Evolutionary conservation across 306 rosid species (phyloP).

Genomic region (Gynostemma pentaphyllum): DNA sequence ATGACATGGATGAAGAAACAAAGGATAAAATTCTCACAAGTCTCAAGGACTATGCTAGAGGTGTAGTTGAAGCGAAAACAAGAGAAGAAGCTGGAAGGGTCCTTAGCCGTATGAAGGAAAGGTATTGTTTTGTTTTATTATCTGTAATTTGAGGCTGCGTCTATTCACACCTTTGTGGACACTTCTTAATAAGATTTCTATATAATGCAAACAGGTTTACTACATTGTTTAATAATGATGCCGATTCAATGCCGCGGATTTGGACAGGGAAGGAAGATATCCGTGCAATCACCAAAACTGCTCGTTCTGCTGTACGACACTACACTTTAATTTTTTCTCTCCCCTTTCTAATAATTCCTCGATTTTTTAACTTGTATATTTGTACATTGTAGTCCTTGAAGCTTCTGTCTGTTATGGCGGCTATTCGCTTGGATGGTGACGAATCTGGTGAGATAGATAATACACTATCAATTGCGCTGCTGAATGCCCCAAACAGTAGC

Average conservation of each 20-base stretch:
- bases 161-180: not conserved
- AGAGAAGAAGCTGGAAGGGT: constrained; percentile 96
- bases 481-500: constrained; percentile 38
- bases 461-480: constrained; percentile 45
- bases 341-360: not conserved
- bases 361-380: not conserved
- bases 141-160: not conserved
- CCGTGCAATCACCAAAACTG: constrained; percentile 81
- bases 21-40: constrained; percentile 34
- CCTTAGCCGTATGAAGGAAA: constrained; percentile 85
- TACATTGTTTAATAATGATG: constrained; percentile 78
- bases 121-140: constrained; percentile 25
- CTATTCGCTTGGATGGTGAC: constrained; percentile 64
- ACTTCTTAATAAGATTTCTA: not conserved
- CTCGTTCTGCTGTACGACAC: constrained; percentile 70
- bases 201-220: constrained; percentile 55
- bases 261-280: constrained; percentile 95
- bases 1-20: constrained; percentile 59
- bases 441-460: constrained; percentile 53
- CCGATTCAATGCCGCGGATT: constrained; percentile 94
- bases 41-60: constrained; percentile 56
- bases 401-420: constrained; percentile 84
- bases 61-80: constrained; percentile 73
- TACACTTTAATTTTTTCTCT: not conserved
- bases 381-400: constrained; percentile 61